Evolutionary conservation across 441 rosid genomes (phyloP).

Genomic region (Sinapis alba): DNA sequence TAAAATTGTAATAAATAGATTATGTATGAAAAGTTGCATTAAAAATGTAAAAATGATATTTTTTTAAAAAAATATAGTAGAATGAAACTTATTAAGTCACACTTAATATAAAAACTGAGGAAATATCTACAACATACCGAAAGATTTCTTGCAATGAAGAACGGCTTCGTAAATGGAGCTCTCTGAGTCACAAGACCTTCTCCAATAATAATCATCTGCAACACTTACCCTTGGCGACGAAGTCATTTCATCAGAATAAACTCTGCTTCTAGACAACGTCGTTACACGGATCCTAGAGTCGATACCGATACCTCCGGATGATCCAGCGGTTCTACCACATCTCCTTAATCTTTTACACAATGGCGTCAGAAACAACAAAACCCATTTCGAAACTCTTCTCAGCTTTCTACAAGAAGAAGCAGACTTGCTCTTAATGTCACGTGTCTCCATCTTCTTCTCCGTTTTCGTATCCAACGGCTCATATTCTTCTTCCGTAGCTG

Average conservation of each 20-base stretch:
- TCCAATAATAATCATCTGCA: constrained; percentile 59
- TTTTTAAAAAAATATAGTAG: no score
- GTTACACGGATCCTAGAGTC: constrained; percentile 42
- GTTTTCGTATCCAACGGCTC: constrained; percentile 41
- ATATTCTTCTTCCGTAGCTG: constrained; percentile 41
- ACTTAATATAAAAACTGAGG: no score
- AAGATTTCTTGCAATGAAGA: constrained; percentile 93
- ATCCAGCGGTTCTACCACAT: constrained; percentile 39
- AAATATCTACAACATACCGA: constrained; percentile 41
- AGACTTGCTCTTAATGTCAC: constrained; percentile 36
- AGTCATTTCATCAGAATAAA: constrained; percentile 53
- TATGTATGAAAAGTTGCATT: no score
- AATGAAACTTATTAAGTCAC: no score
- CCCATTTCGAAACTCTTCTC: constrained; percentile 55
- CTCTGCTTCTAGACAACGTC: constrained; percentile 46
- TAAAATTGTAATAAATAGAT: no score
- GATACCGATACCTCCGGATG: constrained; percentile 33
- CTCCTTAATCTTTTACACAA: constrained; percentile 58
- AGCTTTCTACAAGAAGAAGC: constrained; percentile 55
- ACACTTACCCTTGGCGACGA: constrained; percentile 76
- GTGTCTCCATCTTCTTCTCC: constrained; percentile 35
- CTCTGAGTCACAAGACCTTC: constrained; percentile 90
- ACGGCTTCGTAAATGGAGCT: constrained; percentile 95
- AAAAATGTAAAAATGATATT: no score
- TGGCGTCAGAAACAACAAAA: constrained; percentile 66